Evolutionary conservation across 2,329 filamentous ascomycete genomes (phyloP), one percentile per base, ranked within the genome.

Genomic region (Arthrobotrys musiformis): DNA sequence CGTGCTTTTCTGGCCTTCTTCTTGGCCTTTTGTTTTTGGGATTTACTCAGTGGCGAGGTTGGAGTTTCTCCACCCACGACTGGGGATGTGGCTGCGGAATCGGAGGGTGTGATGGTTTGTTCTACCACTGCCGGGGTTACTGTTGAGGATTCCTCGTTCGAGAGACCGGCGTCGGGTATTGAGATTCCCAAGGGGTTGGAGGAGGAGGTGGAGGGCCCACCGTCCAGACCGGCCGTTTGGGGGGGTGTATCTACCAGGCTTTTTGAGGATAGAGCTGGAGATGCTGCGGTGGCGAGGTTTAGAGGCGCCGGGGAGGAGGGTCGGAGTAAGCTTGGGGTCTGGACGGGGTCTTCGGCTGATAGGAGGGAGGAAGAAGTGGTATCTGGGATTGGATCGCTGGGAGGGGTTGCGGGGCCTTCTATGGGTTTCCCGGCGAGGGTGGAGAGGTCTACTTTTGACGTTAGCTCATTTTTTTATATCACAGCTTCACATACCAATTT

Each of bases 291-390:
- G 1, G 56, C 30, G 9, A 76, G 26, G 30, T 76, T 76, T 70
- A 76, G 33, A n/a, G 72, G 72, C 17, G 72, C 72, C 5, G 72
- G 72, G 5, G 72, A 76, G 17, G 72, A 76, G 9, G 72, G 72
- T 48, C 72, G 46, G 7, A 76, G 64, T 58, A 76, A 63, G 30
- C 63, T 76, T 2, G 72, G 72, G 9, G 72, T 19, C 19, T 61
- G 58, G 22, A 58, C 52, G 13, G 44, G 42, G 54, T 76, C 72
- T 46, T 76, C 72, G 8, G 72, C 72, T 17, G 72, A 76, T 58
- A 76, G 40, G n/a, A 76, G 37, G n/a, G 15, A 76, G 44, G 72
- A 64, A 22, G 50, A 50, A 17, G 33, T 60, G 7, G 67, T 70
- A 46, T 76, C 72, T 28, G 72, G 72, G 24, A 76, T 60, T 3